Percentiles rank a stretch among this genome's conserved stretches.
phyloP scores from a whole-genome alignment of 768 basidiomycete genomes.

The Kwoniella sp. region DNA sequence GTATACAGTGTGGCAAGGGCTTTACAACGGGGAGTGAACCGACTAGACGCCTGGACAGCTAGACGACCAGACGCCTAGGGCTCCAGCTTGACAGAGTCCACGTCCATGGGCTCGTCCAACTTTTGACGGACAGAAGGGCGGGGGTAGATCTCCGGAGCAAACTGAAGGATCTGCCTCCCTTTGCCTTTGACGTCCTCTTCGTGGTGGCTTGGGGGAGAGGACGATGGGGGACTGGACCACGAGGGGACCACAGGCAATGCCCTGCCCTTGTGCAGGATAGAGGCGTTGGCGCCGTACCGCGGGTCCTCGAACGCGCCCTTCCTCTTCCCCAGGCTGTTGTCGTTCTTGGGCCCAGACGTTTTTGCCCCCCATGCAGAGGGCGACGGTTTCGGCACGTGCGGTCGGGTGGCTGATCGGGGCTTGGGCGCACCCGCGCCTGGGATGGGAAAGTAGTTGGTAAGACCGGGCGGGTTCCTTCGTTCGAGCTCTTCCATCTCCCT shows the following conservation, averaged over 20 bases:
- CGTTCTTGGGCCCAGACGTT: background rate
- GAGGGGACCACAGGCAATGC: constrained; percentile 14
- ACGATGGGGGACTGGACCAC: background rate
- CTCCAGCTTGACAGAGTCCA: too few relatives aligned
- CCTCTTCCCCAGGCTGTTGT: background rate
- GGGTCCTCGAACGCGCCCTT: constrained; percentile 7
- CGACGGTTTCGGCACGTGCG: background rate
- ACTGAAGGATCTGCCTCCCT: too few relatives aligned
- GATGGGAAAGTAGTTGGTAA: constrained; percentile 10
- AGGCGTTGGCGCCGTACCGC: background rate
- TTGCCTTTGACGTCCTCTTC: background rate
- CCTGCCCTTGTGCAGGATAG: constrained; percentile 17
- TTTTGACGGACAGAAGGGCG: too few relatives aligned
- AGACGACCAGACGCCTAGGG: too few relatives aligned
- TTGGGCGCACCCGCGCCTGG: constrained; percentile 9
- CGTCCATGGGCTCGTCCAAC: too few relatives aligned
- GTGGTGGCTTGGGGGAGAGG: background rate
- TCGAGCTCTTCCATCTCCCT: background rate
- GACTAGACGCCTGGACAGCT: too few relatives aligned
- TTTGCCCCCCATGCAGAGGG: background rate
- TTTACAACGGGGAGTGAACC: too few relatives aligned
- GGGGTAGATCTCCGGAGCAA: too few relatives aligned
- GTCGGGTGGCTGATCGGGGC: background rate
- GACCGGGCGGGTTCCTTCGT: constrained; percentile 2
- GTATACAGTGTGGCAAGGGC: too few relatives aligned